phyloP scores from a whole-genome alignment of 306 rosid genomes.

The Lathyrus aphaca region DNA sequence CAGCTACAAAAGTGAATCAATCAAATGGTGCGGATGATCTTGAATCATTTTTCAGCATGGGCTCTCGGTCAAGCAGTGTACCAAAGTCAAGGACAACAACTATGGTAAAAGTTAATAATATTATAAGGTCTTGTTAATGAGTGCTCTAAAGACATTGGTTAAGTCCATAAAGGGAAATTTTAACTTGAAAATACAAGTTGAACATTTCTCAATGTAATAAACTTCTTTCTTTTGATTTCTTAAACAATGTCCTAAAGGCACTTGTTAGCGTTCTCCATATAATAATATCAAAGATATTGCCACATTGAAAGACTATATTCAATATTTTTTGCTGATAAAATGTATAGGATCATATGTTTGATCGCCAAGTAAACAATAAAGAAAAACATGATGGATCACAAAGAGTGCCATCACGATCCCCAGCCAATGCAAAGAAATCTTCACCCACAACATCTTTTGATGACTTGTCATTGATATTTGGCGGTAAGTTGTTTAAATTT shows the following conservation, averaged over 20 bases:
- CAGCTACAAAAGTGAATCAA: slow-evolving; percentile 42
- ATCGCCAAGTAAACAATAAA: slow-evolving; percentile 49
- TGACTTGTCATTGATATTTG: slow-evolving; percentile 72
- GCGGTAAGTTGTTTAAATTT: slow-evolving; percentile 56
- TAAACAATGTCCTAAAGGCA: not conserved
- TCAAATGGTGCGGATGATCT: slow-evolving; percentile 57
- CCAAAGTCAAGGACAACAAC: slow-evolving; percentile 74
- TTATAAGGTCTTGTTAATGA: not conserved
- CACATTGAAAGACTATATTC: slow-evolving; percentile 29
- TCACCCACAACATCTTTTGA: slow-evolving; percentile 51
- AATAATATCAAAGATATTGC: slow-evolving; percentile 31
- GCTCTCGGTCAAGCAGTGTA: slow-evolving; percentile 75
- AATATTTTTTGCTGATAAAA: slow-evolving; percentile 39
- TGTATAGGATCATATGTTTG: slow-evolving; percentile 65
- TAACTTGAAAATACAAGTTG: slow-evolving; percentile 5
- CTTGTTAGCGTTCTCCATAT: not conserved
- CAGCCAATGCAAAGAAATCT: slow-evolving; percentile 61
- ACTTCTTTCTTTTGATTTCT: not conserved
- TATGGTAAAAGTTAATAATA: slow-evolving; percentile 52
- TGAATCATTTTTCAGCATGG: slow-evolving; percentile 64
- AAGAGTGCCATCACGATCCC: slow-evolving; percentile 51
- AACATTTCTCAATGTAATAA: not conserved
- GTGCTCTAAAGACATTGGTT: not conserved
- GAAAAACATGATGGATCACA: slow-evolving; percentile 55
- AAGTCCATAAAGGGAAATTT: not conserved